phyloP scores from a whole-genome alignment of 495 filamentous ascomycete genomes.

The Astrothelium macrocarpum region DNA sequence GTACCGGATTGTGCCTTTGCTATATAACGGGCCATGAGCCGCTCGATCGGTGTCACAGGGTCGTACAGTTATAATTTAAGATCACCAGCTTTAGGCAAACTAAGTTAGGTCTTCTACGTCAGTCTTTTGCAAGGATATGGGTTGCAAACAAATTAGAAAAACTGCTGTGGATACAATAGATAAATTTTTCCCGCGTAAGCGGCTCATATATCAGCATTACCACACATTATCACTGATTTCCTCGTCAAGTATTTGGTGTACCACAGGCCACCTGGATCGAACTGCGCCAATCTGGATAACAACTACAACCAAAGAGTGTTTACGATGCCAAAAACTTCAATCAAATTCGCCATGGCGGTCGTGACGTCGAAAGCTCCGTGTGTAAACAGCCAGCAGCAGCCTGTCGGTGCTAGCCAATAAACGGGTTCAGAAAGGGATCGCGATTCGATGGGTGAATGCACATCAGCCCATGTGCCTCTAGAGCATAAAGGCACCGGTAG shows the following conservation, averaged over 20 bases:
- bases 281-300: background rate
- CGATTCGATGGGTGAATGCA: background rate
- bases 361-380: background rate
- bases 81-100: background rate
- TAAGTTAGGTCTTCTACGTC: background rate
- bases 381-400: background rate
- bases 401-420: background rate
- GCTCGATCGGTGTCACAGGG: background rate
- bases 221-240: background rate
- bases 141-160: background rate
- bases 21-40: background rate
- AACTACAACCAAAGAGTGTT: background rate
- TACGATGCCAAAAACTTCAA: background rate
- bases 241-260: background rate
- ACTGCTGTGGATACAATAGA: background rate
- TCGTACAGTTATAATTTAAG: background rate
- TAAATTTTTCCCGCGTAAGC: background rate
- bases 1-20: background rate
- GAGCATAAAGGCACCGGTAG: too few relatives aligned
- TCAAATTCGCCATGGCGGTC: background rate
- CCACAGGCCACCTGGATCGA: background rate
- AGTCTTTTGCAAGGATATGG: background rate
- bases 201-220: background rate
- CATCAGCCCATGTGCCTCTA: background rate
- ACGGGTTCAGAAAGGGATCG: background rate